Base-by-base conservation (phyloP, 192 early-diverging fungal species). In the Thamnidium elegans region DNA sequence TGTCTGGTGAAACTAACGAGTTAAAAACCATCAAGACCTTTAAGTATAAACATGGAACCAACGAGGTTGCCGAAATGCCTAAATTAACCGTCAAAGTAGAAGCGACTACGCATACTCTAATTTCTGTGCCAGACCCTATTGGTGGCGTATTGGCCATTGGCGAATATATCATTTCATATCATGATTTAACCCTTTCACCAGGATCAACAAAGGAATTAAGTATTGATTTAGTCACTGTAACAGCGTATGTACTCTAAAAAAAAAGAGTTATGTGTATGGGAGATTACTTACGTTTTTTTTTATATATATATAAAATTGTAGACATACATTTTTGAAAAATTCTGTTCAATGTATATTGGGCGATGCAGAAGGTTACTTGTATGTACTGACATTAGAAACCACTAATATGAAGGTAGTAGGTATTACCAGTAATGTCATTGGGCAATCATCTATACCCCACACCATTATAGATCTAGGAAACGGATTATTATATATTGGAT, bases 401-500 rank as follows among this genome's bases (percentile, higher is more conserved):
- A 45, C 15, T 43, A 21, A 43, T 43, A 43, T 13, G 31, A 42
- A 60, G 21, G 56, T 42, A 83, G 0, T 39, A 75, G 32, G 50
- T 75, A 31, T 70, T 62, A 14, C 58, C 47, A 19, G 63, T 66
- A 20, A 13, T 52, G 21, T 55, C 54, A 26, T 47, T 81, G 21
- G 65, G 79, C 23, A 11, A 42, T 78, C 72, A 3, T 76, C 86
- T 4, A 75, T 78, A n/a, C 77, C 84, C 9, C 76, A 87, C 2
- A 76, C 81, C 2, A 72, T 99, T 30, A 71, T 86, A 10, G 89
- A 90, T 50, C 69, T 98, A 17, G 82, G 78, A 46, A 75, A 82
- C 17, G 87, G 87, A 30, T 80, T 80, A 61, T 77, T 90, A 7
- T 99, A 84, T 70, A 65, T 98, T 60, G 95, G 97, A 3, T 95